Evolutionary conservation across 192 early-diverging fungal genomes (phyloP), one percentile per base, ranked within the genome.

Genomic region (Coemansia sp.): DNA sequence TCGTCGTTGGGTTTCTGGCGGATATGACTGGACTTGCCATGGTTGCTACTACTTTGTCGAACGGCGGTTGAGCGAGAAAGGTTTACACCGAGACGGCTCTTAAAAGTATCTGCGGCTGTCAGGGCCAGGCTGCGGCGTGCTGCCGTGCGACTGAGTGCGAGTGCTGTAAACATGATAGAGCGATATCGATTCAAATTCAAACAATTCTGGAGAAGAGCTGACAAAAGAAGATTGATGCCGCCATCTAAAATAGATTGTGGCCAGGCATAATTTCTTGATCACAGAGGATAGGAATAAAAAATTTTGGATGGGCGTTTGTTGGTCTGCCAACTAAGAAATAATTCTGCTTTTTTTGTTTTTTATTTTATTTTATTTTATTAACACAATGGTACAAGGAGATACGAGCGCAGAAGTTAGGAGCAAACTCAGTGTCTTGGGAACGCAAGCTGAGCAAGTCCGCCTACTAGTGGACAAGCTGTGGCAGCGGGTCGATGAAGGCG

Each of bases 401-500:
- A 60, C 38, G 5, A 34, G 43, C n/a, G 36, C 47, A n/a, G 73
- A 40, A 8, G 63, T 79, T 13, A 69, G 71, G 22, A 63, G 38
- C 40, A 62, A 66, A 47, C 79, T 85, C 20, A 59, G 67, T 10
- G 61, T 67, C 15, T 47, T 85, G 18, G 62, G 64, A 20, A 57
- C 75, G 41, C 78, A 85, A 65, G 83, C 83, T 12, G 68, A 75
- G 61, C 83, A 85, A 34, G 74, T 85, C 29, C 75, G 79, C 51
- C 66, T 73, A 60, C 67, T 85, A 31, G 67, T 85, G 10, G 83
- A 80, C 64, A 75, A 70, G 64, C 75, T 80, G 47, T 66, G 73
- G 27, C 64, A 79, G 63, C 72, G 90, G 18, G 72, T 91, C 6
- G 72, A 77, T 16, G 64, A 80, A 20, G 85, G 84, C 40, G 85